phyloP scores from a whole-genome alignment of 2,329 filamentous ascomycete species.

The Geosmithia flava region DNA sequence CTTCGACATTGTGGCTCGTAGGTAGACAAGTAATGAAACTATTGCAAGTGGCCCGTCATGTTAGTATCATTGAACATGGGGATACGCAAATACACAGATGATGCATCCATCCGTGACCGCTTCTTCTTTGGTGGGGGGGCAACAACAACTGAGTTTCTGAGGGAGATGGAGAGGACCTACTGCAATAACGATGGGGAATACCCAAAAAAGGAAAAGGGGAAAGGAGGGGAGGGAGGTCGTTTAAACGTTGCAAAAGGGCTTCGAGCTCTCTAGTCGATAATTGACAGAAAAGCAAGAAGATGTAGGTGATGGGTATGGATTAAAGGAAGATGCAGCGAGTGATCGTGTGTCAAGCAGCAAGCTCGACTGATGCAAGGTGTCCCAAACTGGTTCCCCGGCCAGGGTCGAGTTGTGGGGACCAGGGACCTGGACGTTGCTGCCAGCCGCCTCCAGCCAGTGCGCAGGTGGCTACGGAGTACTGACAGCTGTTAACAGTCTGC shows the following conservation, averaged over 20 bases:
- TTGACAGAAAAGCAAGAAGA: neutral
- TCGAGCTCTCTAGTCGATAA: neutral
- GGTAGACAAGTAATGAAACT: too few relatives aligned
- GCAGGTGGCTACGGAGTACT: too few relatives aligned
- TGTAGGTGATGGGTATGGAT: neutral
- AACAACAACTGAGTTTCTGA: neutral
- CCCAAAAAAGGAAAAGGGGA: neutral
- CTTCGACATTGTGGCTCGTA: conserved; percentile 32
- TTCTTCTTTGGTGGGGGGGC: neutral
- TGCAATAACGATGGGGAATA: neutral
- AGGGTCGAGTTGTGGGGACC: conserved; percentile 12
- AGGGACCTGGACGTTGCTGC: conserved; percentile 7
- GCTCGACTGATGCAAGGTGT: conserved; percentile 18
- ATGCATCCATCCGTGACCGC: neutral
- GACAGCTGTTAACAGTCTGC: too few relatives aligned
- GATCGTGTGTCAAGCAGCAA: neutral
- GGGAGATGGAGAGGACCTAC: neutral
- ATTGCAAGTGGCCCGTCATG: neutral
- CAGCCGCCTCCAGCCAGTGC: too few relatives aligned
- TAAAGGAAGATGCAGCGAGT: neutral
- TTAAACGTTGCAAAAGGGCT: neutral
- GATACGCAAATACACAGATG: too few relatives aligned
- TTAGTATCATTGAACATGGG: neutral
- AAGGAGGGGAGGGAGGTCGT: neutral
- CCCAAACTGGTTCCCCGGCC: conserved; percentile 12